These are phyloP conservation scores for Haberlea rhodopensis DNA, from an alignment of 257 asterid genomes.

Conservation along the genomic window DNA sequence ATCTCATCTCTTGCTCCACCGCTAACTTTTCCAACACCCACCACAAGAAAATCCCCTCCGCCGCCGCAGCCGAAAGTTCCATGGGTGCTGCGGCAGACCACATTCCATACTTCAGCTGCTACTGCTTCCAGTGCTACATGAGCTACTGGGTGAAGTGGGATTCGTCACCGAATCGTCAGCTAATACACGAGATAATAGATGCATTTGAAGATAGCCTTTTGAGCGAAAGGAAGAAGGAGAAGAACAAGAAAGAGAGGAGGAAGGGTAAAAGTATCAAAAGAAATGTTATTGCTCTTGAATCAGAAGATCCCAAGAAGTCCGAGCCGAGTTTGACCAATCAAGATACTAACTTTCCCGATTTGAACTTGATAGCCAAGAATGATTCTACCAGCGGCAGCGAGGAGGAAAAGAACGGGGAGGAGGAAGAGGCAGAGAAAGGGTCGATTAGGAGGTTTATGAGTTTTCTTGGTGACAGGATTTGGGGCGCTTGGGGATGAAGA, in stretches of 20 bases:
- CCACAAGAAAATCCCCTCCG: slow-evolving; percentile 24
- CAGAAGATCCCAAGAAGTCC: slow-evolving; percentile 30
- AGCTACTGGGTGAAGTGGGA: slow-evolving; percentile 78
- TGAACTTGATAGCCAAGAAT: slow-evolving; percentile 27
- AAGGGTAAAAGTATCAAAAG: slow-evolving; percentile 36
- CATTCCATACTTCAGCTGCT: slow-evolving; percentile 51
- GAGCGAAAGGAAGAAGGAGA: slow-evolving; percentile 38
- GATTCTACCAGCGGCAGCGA: slow-evolving; percentile 16
- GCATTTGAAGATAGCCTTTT: slow-evolving; percentile 53
- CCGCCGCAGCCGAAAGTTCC: slow-evolving; percentile 22
- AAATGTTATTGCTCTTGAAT: slow-evolving; percentile 14
- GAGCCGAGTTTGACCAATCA: slow-evolving; percentile 34
- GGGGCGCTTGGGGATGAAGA: slow-evolving; percentile 67
- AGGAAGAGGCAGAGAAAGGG: slow-evolving; percentile 45
- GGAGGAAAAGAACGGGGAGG: slow-evolving; percentile 28
- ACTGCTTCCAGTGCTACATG: slow-evolving; percentile 75
- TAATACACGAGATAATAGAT: slow-evolving; percentile 65
- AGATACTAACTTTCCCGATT: slow-evolving; percentile 26
- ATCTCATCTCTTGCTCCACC: slow-evolving; percentile 58
- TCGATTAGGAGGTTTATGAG: slow-evolving; percentile 58
- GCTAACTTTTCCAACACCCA: slow-evolving; percentile 27
- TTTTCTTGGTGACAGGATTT: slow-evolving; percentile 61
- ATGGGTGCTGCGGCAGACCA: slow-evolving; percentile 47
- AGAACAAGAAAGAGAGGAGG: slow-evolving; percentile 40
- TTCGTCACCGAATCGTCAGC: slow-evolving; percentile 64